Evolutionary conservation across 2,329 filamentous ascomycete species (phyloP).

Genomic region (Aspergillus calidoustus): DNA sequence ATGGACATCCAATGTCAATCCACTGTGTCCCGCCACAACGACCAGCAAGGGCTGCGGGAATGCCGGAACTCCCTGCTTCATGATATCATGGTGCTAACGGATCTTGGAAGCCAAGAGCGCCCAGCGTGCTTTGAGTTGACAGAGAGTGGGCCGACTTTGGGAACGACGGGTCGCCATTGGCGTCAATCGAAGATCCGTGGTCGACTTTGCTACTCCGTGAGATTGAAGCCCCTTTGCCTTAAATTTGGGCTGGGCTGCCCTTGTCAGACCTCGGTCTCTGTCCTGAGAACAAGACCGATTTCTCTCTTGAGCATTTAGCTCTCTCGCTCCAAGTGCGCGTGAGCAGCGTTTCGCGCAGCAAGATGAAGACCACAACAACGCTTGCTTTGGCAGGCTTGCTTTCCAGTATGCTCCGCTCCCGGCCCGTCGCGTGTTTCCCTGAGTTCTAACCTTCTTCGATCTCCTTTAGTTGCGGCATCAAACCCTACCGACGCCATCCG

Average conservation of each 20-base stretch:
- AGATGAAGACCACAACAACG: slow-evolving; percentile 21
- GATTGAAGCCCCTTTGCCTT: slow-evolving; percentile 10
- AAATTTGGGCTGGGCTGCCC: slow-evolving; percentile 12
- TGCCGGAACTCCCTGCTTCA: slow-evolving; percentile 12
- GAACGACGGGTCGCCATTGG: slow-evolving; percentile 12
- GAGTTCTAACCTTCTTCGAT: slow-evolving; percentile 7
- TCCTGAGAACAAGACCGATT: neutral
- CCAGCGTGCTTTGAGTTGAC: slow-evolving; percentile 6
- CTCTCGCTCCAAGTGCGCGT: neutral
- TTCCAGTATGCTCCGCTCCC: slow-evolving; percentile 20
- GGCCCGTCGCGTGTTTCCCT: neutral
- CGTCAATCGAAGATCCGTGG: slow-evolving; percentile 6
- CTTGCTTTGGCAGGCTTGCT: slow-evolving; percentile 24
- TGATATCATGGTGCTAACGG: slow-evolving; percentile 11
- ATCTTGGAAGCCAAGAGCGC: neutral
- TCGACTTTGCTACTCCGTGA: neutral
- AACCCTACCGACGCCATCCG: slow-evolving; percentile 5
- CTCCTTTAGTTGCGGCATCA: slow-evolving; percentile 17
- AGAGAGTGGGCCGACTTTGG: slow-evolving; percentile 16
- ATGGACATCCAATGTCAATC: neutral
- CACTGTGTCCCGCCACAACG: slow-evolving; percentile 4
- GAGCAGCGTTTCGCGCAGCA: slow-evolving; percentile 11
- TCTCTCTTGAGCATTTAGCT: neutral
- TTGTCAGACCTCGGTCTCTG: neutral
- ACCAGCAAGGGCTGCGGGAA: slow-evolving; percentile 6